A percentile compares a stretch with the other conserved stretches of the same genome.
These are phyloP conservation scores for Astragalus glycyphyllos DNA, from an alignment of 306 rosid genomes.

Conservation along the genomic window DNA sequence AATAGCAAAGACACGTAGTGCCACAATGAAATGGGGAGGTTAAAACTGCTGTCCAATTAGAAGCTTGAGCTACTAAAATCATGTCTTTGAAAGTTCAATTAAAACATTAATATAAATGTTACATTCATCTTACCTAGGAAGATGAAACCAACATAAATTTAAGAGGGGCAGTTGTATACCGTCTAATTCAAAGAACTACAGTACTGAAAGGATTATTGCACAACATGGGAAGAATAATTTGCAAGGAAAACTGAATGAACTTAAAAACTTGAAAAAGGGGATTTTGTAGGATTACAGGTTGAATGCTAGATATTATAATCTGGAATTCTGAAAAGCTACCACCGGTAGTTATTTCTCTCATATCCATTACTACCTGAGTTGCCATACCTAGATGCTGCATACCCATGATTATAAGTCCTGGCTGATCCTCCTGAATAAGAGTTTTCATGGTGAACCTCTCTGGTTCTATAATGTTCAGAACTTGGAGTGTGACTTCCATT, in stretches of 20 bases:
- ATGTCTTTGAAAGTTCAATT: neutral
- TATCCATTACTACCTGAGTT: slow-evolving; percentile 47
- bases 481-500: slow-evolving; percentile 48
- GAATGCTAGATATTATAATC: slow-evolving; percentile 1
- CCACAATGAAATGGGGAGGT: too few species aligned
- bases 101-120: neutral
- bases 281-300: slow-evolving; percentile 34
- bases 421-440: slow-evolving; percentile 50
- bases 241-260: neutral
- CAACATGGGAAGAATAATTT: slow-evolving; percentile 1
- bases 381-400: slow-evolving; percentile 63
- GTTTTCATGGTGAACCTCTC: slow-evolving; percentile 40
- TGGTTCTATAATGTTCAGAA: slow-evolving; percentile 42
- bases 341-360: slow-evolving; percentile 55
- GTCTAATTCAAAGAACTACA: neutral
- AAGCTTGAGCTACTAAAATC: too few species aligned
- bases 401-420: slow-evolving; percentile 46
- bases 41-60: too few species aligned
- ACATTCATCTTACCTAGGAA: neutral
- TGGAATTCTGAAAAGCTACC: slow-evolving; percentile 46
- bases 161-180: slow-evolving; percentile 5
- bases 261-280: slow-evolving; percentile 2
- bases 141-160: slow-evolving; percentile 15
- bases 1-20: too few species aligned
- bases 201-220: neutral